Evolutionary conservation across 306 rosid species (phyloP).

Genomic region (Pueraria montana): DNA sequence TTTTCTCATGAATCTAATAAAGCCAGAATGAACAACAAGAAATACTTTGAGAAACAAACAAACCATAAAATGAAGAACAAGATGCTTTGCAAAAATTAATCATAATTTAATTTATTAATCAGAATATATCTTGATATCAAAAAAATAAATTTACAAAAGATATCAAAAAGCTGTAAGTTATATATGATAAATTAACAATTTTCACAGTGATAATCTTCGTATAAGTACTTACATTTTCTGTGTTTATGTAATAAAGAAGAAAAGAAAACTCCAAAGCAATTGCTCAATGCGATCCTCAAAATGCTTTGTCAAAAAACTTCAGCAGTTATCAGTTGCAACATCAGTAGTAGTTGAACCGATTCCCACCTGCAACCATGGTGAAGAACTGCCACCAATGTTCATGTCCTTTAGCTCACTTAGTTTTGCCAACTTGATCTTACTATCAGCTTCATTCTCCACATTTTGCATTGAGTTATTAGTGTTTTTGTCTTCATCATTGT

Average conservation of each 20-base stretch:
- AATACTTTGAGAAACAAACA: background rate
- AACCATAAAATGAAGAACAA: background rate
- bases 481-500: slow-evolving; percentile 49
- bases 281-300: slow-evolving; percentile 27
- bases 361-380: slow-evolving; percentile 96
- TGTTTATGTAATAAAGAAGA: slow-evolving; percentile 7
- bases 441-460: slow-evolving; percentile 79
- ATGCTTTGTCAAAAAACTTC: slow-evolving; percentile 39
- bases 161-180: slow-evolving; percentile 9
- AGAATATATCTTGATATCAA: slow-evolving; percentile 38
- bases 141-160: slow-evolving; percentile 49
- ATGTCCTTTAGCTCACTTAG: slow-evolving; percentile 88
- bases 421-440: slow-evolving; percentile 81
- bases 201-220: slow-evolving; percentile 37
- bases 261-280: slow-evolving; percentile 33
- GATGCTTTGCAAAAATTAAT: background rate
- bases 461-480: slow-evolving; percentile 51
- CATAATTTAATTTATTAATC: slow-evolving; percentile 45
- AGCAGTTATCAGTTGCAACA: slow-evolving; percentile 62
- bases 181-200: slow-evolving; percentile 8
- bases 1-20: background rate
- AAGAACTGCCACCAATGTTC: slow-evolving; percentile 68
- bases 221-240: slow-evolving; percentile 64
- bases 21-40: background rate
- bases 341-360: slow-evolving; percentile 78